Evolutionary conservation across 2,329 filamentous ascomycete genomes (phyloP).

Genomic region (Aspergillus flavus): DNA sequence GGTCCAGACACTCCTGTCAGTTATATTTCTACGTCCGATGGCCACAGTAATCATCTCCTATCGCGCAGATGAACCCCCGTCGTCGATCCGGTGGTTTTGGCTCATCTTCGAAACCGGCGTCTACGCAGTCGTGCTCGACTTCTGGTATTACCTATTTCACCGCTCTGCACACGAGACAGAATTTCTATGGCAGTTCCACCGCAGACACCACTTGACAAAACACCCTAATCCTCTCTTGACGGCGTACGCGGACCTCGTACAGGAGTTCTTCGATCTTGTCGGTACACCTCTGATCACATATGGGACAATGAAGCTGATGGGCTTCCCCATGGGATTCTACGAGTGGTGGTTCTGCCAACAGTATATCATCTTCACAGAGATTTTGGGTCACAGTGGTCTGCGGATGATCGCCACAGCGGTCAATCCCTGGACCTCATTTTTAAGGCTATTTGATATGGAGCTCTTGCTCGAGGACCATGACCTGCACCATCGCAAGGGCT

Average conservation of each 20-base stretch:
- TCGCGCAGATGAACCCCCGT: conserved; percentile 7
- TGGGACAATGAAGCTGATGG: conserved; percentile 14
- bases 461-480: conserved; percentile 23
- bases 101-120: conserved; percentile 16
- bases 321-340: conserved; percentile 20
- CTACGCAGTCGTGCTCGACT: conserved; percentile 20
- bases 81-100: conserved; percentile 15
- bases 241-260: conserved; percentile 20
- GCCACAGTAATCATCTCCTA: background rate
- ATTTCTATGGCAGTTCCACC: conserved; percentile 20
- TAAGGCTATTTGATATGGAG: conserved; percentile 14
- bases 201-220: conserved; percentile 19
- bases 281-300: conserved; percentile 16
- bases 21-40: background rate
- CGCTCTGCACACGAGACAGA: conserved; percentile 17
- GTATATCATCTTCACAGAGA: conserved; percentile 20
- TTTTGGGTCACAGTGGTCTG: conserved; percentile 20
- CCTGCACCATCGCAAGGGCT: conserved; percentile 21
- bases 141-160: conserved; percentile 24
- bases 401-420: conserved; percentile 14
- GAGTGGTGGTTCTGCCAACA: conserved; percentile 23
- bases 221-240: conserved; percentile 19
- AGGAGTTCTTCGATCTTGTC: conserved; percentile 21
- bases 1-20: conserved; percentile 12
- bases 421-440: conserved; percentile 15